Base-by-base conservation (phyloP, 352 stramenopile genomes). In the Plasmopara muralis region DNA sequence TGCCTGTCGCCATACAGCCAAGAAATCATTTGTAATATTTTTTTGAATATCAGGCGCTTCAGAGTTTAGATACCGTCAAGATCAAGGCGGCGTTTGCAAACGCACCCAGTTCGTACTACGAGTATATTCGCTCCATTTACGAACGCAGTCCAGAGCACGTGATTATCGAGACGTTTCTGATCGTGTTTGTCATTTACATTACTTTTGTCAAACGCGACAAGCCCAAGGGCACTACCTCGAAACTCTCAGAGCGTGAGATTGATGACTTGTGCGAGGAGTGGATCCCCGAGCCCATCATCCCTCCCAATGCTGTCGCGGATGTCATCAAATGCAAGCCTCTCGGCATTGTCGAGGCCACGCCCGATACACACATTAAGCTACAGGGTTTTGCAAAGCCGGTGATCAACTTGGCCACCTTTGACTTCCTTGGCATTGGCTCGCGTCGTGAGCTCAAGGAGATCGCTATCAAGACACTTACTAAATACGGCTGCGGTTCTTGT, bases 401-500 rank as follows among this genome's bases (percentile, higher is more conserved):
- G 37, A 60, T 99, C 6, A 99, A 99, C 75, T 86, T 98, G 61
- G 92, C 86, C 35, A 98, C 94, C 9, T 96, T 98, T 64, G 96
- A 99, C 70, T 99, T 98, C 64, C 64, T 99, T 18, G 93, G 90
- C 9, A 71, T 98, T 14, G 88, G 85, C n/a, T 78, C 64, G 20
- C 79, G 82, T 16, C 62, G 68, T 14, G 79, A 92, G 52, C 69
- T 98, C 15, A 95, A 97, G 64, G 59, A 95, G 20, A 89, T 90
- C 0, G 90, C 93, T 4, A 58, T 82, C 7, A 73, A 88, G 31
- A 84, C 95, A n/a, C 60, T 99, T 28, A 83, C 88, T 50, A 95
- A 95, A 53, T 99, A 99, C 66, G 96, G 96, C 31, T 98, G 92
- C 60, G 97, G 97, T 14, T 98, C 87, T 28, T 99, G 97, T 57